Conservation (phyloP, 768 basidiomycete genomes). For the Tricholoma matsutake region DNA sequence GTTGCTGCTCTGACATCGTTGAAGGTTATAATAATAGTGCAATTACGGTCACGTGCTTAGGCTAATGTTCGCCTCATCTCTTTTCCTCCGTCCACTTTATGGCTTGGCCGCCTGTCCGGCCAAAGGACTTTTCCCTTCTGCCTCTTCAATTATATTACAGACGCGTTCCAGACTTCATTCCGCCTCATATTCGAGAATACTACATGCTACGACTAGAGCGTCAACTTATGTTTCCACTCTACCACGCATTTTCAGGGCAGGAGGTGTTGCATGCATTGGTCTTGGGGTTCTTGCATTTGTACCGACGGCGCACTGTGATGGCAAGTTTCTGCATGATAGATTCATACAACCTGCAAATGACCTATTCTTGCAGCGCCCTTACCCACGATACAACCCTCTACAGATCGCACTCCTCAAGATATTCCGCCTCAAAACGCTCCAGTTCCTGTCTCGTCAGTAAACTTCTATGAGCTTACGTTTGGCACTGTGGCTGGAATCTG, state of each 20-base stretch:
- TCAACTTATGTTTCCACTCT: conserved; percentile 9
- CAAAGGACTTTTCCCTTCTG: neutral
- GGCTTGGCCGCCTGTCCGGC: conserved; percentile 1
- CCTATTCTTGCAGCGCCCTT: conserved; percentile 1
- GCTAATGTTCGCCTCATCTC: conserved; percentile 1
- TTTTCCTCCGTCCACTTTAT: conserved; percentile 1
- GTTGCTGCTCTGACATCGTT: conserved; percentile 44
- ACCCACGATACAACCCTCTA: conserved; percentile 2
- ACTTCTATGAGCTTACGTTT: conserved; percentile 78
- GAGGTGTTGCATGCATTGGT: conserved; percentile 39
- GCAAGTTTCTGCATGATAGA: conserved; percentile 28
- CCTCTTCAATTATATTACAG: conserved; percentile 6
- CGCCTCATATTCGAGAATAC: neutral
- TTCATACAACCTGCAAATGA: conserved; percentile 3
- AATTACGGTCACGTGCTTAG: neutral
- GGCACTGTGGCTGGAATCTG: conserved; percentile 88
- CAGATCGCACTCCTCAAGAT: neutral
- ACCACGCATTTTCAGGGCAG: conserved; percentile 26
- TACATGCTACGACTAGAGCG: neutral
- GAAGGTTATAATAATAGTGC: too few relatives aligned
- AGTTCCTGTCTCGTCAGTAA: conserved; percentile 69
- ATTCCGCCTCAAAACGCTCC: conserved; percentile 27
- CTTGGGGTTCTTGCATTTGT: conserved; percentile 40
- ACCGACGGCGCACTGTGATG: conserved; percentile 49
- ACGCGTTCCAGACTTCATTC: conserved; percentile 8